Evolutionary conservation across 2,329 filamentous ascomycete species (phyloP).

Genomic region (Colletotrichum falcatum): DNA sequence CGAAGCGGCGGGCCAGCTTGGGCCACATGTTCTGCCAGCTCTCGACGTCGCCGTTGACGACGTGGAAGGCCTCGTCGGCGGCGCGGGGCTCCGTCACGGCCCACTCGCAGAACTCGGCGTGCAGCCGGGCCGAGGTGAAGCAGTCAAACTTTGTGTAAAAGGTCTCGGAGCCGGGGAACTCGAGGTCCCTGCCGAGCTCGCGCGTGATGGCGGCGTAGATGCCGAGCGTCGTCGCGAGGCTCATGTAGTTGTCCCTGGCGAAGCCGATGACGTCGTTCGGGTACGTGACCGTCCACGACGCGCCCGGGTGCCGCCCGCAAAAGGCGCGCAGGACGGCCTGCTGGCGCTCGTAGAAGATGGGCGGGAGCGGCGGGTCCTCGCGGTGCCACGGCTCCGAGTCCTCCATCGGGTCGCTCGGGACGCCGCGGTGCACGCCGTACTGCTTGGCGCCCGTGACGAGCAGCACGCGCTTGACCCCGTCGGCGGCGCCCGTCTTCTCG

Average conservation of each 20-base stretch:
- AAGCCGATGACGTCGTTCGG: conserved; percentile 51
- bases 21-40: conserved; percentile 49
- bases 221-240: conserved; percentile 54
- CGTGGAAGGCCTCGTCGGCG: conserved; percentile 56
- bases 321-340: conserved; percentile 55
- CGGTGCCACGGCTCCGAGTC: conserved; percentile 60
- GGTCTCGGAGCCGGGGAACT: conserved; percentile 51
- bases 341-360: conserved; percentile 66
- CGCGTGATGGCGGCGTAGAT: conserved; percentile 55
- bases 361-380: conserved; percentile 42
- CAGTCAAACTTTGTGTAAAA: conserved; percentile 52
- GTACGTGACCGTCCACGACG: conserved; percentile 49
- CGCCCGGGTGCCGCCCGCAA: conserved; percentile 38
- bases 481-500: conserved; percentile 54
- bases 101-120: conserved; percentile 54
- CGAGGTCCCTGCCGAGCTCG: conserved; percentile 50
- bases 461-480: conserved; percentile 59
- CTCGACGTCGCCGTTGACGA: conserved; percentile 38
- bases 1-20: conserved; percentile 51
- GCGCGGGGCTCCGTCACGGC: conserved; percentile 46
- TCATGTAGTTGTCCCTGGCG: conserved; percentile 54
- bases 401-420: conserved; percentile 59
- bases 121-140: conserved; percentile 49
- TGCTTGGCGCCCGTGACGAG: conserved; percentile 64
- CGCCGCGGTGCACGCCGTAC: conserved; percentile 64